Evolutionary conservation across 192 early-diverging fungal genomes (phyloP).

Genomic region (Rhizophagus sp.): DNA sequence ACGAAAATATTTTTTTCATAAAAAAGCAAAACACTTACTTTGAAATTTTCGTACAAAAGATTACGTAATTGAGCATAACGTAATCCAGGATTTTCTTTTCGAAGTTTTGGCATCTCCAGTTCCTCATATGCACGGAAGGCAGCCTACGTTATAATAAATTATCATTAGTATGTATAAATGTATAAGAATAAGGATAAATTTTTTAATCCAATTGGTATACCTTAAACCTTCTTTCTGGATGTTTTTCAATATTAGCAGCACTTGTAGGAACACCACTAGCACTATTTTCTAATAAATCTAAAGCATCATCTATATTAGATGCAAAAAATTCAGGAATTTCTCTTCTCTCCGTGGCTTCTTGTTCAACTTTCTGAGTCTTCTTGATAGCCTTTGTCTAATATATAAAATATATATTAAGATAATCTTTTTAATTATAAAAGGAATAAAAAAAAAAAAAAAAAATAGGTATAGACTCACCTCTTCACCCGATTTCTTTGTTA

Average conservation of each 20-base stretch:
- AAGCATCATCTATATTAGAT: constrained; percentile 81
- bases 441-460: no score
- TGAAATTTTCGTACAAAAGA: constrained; percentile 78
- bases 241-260: constrained; percentile 71
- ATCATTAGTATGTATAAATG: not conserved
- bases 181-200: not conserved
- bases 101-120: constrained; percentile 69
- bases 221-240: constrained; percentile 87
- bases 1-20: no score
- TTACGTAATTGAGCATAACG: constrained; percentile 78
- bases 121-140: constrained; percentile 72
- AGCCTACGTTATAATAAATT: constrained; percentile 41
- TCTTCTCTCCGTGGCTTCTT: constrained; percentile 43
- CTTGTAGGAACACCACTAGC: constrained; percentile 27
- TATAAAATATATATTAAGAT: not conserved
- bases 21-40: constrained; percentile 1
- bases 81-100: constrained; percentile 78
- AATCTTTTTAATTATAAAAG: no score
- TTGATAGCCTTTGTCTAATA: constrained; percentile 59
- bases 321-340: constrained; percentile 74
- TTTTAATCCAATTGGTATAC: not conserved
- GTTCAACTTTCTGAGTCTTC: constrained; percentile 52
- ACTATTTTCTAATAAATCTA: constrained; percentile 61
- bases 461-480: constrained; percentile 35
- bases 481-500: constrained; percentile 42